Evolutionary conservation across 768 basidiomycete species (phyloP).

Genomic region (Symmetrospora coprosmae): DNA sequence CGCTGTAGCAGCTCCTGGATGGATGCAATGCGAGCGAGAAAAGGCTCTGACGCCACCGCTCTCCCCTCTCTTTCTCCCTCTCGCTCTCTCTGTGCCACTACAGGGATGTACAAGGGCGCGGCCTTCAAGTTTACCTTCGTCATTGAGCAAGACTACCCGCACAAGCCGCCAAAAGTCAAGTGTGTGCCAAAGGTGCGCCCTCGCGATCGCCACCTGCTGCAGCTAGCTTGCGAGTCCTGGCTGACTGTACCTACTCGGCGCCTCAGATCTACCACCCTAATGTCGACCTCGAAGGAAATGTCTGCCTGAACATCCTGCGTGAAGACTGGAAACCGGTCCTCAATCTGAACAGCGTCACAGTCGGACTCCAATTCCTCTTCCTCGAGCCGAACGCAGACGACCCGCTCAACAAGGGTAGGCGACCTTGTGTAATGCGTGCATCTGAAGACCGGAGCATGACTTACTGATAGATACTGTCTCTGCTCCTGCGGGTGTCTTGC

Average conservation of each 20-base stretch:
- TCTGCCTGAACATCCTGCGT: constrained; percentile 92
- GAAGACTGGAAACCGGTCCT: constrained; percentile 99
- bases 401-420: constrained; percentile 91
- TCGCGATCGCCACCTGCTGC: neutral
- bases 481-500: neutral
- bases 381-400: constrained; percentile 97
- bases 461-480: neutral
- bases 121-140: constrained; percentile 82
- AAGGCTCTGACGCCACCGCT: neutral
- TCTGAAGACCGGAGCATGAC: neutral
- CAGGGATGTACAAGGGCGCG: constrained; percentile 98
- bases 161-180: constrained; percentile 98
- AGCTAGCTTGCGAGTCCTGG: too few species aligned
- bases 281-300: constrained; percentile 92
- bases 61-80: neutral
- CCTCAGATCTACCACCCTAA: constrained; percentile 94
- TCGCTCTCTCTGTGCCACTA: neutral
- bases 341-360: constrained; percentile 95
- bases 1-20: neutral
- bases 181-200: constrained; percentile 72
- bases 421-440: neutral
- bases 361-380: constrained; percentile 94
- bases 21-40: too few species aligned
- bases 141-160: constrained; percentile 96
- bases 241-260: neutral